Percentiles rank a stretch among this genome's conserved stretches.
These are phyloP conservation scores for Fusarium pseudograminearum DNA, from an alignment of 2,329 filamentous ascomycete species.

Conservation along the genomic window DNA sequence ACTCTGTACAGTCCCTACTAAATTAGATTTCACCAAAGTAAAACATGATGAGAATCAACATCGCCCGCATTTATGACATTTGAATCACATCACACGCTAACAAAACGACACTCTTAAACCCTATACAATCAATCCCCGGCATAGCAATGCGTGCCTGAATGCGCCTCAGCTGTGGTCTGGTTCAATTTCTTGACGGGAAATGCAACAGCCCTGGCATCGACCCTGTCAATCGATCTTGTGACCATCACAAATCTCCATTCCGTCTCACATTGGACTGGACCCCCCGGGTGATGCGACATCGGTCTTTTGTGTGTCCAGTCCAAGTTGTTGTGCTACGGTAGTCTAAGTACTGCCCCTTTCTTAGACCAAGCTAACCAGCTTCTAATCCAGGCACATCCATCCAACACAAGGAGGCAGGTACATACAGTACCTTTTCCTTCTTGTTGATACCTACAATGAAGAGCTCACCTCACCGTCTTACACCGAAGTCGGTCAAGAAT, in stretches of 20 bases:
- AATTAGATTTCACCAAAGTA: conserved; percentile 2
- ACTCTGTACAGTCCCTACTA: not conserved
- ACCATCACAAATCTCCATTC: conserved; percentile 45
- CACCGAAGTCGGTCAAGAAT: conserved; percentile 45
- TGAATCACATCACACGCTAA: conserved; percentile 1
- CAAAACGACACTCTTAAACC: not conserved
- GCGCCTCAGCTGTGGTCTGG: conserved; percentile 31
- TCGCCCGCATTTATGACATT: not conserved
- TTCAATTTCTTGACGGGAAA: conserved; percentile 33
- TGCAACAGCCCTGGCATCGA: conserved; percentile 24
- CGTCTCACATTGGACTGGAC: conserved; percentile 40
- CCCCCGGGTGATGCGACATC: conserved; percentile 45
- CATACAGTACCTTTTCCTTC: conserved; percentile 1
- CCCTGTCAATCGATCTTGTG: conserved; percentile 47
- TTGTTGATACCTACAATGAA: conserved; percentile 4
- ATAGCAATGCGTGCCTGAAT: conserved; percentile 20
- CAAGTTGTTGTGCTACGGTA: not conserved
- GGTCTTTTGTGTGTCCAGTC: conserved; percentile 33
- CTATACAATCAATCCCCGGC: conserved; percentile 34
- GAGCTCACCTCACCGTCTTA: conserved; percentile 41
- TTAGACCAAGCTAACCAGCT: conserved; percentile 8
- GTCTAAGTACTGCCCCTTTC: conserved; percentile 16
- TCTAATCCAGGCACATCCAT: conserved; percentile 22
- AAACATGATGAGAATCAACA: conserved; percentile 23
- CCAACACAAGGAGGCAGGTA: conserved; percentile 1